Evolutionary conservation across 2,329 filamentous ascomycete species (phyloP), one percentile per base, ranked within the genome.

Genomic region (Ceratocystis colombiana): DNA sequence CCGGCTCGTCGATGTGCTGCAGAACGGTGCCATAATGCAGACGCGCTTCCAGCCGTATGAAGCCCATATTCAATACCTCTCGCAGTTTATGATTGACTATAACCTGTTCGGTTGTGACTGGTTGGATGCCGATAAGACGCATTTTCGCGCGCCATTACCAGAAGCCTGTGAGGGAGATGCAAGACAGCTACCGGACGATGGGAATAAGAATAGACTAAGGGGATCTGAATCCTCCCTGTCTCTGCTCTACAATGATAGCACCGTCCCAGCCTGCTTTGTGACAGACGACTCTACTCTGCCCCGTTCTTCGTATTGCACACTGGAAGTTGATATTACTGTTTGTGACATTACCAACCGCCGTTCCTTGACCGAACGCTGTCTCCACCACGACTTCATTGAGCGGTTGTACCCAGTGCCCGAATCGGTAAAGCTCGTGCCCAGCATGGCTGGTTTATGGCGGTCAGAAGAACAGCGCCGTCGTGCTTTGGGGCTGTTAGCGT

Each of bases 81-180:
- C 94, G 8, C 95, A 99, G 76, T 99, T 95, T 84, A 97, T 99
- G 94, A 88, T 88, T 70, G 95, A 99, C 74, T 99, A 95, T 79
- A 99, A 96, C 73, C 79, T 99, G 70, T 97, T 96, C 74, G 95
- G 95, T 5, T 99, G 94, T 73, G 87, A 65, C 45, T 67, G 66
- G 66, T 20, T 67, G 12, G 85, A 66, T 71, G 85, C 97, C 70
- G 84, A 93, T 67, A 88, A 85, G 62, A 79, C 79, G 8, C 88
- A 84, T 69, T 84, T 86, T 1, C 80, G 94, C 65, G 79, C 80
- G 1, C 91, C 91, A 0, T 79, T 96, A 1, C 92, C 92, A 0
- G 77, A 82, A 7, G 85, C 84, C 71, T 78, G 85, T n/a, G 81
- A 25, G 3, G 6, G 10, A 2, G 20, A 50, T 22, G 17, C 10